Evolutionary conservation across 108 stramenopile species (phyloP).

Genomic region (Conticribra weissflogii): DNA sequence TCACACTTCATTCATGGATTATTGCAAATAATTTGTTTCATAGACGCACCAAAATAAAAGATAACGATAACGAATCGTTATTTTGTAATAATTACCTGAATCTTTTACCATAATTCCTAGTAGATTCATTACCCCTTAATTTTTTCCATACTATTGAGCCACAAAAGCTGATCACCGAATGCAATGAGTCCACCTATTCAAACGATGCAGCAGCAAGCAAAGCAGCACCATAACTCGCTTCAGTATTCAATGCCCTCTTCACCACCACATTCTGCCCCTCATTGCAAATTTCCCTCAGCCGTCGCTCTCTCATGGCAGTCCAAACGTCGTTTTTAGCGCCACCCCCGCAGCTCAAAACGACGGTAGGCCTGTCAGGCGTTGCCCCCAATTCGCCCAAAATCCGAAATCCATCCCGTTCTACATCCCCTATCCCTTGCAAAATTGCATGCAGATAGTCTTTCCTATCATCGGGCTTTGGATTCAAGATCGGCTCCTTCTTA

Average conservation of each 20-base stretch:
- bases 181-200: conserved; percentile 5
- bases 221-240: conserved; percentile 92
- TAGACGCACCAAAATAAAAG: too few relatives aligned
- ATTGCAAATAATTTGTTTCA: too few relatives aligned
- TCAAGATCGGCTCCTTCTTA: conserved; percentile 69
- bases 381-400: conserved; percentile 86
- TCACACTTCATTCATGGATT: too few relatives aligned
- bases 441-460: conserved; percentile 82
- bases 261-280: conserved; percentile 49
- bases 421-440: conserved; percentile 77
- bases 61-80: too few relatives aligned
- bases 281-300: conserved; percentile 53
- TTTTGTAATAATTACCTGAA: too few relatives aligned
- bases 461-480: conserved; percentile 66
- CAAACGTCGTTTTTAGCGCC: conserved; percentile 87
- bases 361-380: conserved; percentile 53
- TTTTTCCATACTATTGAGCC: not conserved
- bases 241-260: conserved; percentile 70
- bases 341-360: conserved; percentile 84
- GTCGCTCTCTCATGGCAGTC: conserved; percentile 74
- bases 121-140: too few relatives aligned
- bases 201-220: conserved; percentile 79
- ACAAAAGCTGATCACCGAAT: not conserved
- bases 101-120: too few relatives aligned
- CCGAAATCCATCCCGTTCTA: conserved; percentile 79